These are phyloP conservation scores for Xanthoconium purpureum DNA, from an alignment of 768 basidiomycete species.

Conservation along the genomic window DNA sequence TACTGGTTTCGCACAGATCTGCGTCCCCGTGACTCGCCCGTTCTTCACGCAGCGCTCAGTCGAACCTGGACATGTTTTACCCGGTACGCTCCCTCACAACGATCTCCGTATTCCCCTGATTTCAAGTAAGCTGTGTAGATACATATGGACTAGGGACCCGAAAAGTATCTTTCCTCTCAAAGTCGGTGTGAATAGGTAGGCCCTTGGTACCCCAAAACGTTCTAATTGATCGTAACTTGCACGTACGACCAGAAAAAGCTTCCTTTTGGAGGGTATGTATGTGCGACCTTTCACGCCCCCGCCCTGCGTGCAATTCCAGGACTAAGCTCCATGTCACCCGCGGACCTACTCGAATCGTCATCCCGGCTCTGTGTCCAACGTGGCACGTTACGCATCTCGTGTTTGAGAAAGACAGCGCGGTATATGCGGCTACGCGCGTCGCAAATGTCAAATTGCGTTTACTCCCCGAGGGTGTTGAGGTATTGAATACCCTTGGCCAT, in stretches of 20 bases:
- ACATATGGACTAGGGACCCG: neutral
- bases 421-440: neutral
- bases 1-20: slow-evolving; percentile 7
- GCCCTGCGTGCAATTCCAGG: slow-evolving; percentile 10
- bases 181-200: slow-evolving; percentile 9
- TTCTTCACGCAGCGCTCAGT: neutral
- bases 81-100: neutral
- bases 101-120: neutral
- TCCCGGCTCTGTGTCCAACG: slow-evolving; percentile 7
- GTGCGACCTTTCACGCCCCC: slow-evolving; percentile 8
- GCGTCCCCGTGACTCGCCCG: slow-evolving; percentile 9
- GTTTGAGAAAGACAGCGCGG: slow-evolving; percentile 5
- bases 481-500: slow-evolving; percentile 1
- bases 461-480: neutral
- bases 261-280: slow-evolving; percentile 11
- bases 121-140: slow-evolving; percentile 2
- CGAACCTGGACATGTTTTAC: slow-evolving; percentile 6
- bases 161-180: neutral
- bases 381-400: slow-evolving; percentile 15
- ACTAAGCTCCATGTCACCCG: slow-evolving; percentile 21
- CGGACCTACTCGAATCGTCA: slow-evolving; percentile 16
- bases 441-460: slow-evolving; percentile 4
- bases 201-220: neutral
- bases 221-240: slow-evolving; percentile 2
- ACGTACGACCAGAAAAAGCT: slow-evolving; percentile 5